phyloP scores from a whole-genome alignment of 805 yeast species.

The Yamadazyma sp. region DNA sequence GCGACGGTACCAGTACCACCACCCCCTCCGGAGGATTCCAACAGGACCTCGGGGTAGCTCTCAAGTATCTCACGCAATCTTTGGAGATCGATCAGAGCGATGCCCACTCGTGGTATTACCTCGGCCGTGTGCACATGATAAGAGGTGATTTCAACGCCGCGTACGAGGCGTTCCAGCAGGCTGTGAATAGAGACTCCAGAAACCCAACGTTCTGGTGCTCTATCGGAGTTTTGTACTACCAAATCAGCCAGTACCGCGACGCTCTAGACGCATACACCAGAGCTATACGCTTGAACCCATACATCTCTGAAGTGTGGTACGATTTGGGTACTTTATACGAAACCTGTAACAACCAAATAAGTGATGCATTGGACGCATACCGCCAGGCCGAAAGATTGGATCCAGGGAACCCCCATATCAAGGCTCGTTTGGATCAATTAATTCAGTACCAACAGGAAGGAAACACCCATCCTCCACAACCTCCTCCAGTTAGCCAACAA shows the following conservation, averaged over 20 bases:
- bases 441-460: conserved; percentile 71
- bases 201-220: conserved; percentile 98
- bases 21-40: conserved; percentile 27
- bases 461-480: conserved; percentile 60
- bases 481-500: conserved; percentile 67
- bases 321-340: conserved; percentile 96
- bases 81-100: conserved; percentile 86
- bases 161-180: conserved; percentile 97
- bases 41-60: conserved; percentile 77
- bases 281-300: conserved; percentile 93
- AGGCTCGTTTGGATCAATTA: conserved; percentile 86
- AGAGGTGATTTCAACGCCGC: conserved; percentile 94
- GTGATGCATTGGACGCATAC: conserved; percentile 95
- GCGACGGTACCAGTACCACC: no score
- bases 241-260: conserved; percentile 92
- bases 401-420: conserved; percentile 91
- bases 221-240: conserved; percentile 93
- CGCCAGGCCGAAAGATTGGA: conserved; percentile 94
- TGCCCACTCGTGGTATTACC: conserved; percentile 96
- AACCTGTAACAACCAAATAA: conserved; percentile 92
- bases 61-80: conserved; percentile 79
- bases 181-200: conserved; percentile 93
- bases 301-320: conserved; percentile 97
- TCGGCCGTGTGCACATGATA: conserved; percentile 97
- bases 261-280: conserved; percentile 97